These are phyloP conservation scores for Stereocaulon alpinum DNA, from an alignment of 495 filamentous ascomycete genomes.

Conservation along the genomic window DNA sequence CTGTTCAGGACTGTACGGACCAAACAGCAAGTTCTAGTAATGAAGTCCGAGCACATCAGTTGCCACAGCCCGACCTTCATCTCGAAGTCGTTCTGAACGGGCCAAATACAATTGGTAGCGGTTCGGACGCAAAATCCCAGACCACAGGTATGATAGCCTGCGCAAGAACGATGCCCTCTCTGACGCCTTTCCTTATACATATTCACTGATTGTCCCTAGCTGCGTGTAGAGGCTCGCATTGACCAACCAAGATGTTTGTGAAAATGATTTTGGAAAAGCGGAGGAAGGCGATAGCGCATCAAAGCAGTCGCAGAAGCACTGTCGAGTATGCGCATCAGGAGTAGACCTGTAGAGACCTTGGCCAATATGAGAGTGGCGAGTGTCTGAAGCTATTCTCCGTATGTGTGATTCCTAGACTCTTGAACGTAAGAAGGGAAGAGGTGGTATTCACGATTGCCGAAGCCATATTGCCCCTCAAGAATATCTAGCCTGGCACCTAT, in stretches of 20 bases:
- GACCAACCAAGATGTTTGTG: conserved; percentile 19
- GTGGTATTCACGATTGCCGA: conserved; percentile 19
- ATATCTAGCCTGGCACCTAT: conserved; percentile 21
- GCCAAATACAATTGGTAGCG: conserved; percentile 19
- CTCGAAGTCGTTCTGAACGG: conserved; percentile 18
- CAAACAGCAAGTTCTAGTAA: conserved; percentile 19
- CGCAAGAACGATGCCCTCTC: conserved; percentile 16
- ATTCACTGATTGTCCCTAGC: conserved; percentile 19
- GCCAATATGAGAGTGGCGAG: conserved; percentile 24
- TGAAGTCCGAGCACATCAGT: conserved; percentile 21
- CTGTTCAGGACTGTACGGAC: conserved; percentile 21
- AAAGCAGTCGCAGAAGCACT: conserved; percentile 9
- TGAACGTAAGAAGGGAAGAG: conserved; percentile 11
- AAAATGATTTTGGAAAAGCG: conserved; percentile 20
- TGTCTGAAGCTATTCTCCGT: conserved; percentile 23
- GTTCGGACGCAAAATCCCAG: conserved; percentile 20
- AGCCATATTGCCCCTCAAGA: conserved; percentile 19
- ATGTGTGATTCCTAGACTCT: conserved; percentile 21
- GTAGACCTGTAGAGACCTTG: conserved; percentile 22
- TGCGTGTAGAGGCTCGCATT: conserved; percentile 20
- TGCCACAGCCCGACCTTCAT: conserved; percentile 21
- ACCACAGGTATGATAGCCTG: conserved; percentile 22
- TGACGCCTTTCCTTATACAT: conserved; percentile 14
- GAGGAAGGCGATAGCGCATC: conserved; percentile 19
- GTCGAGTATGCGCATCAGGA: conserved; percentile 19